Evolutionary conservation across 2,329 filamentous ascomycete genomes (phyloP), one percentile per base, ranked within the genome.

Genomic region (Aspergillus quadricinctus): DNA sequence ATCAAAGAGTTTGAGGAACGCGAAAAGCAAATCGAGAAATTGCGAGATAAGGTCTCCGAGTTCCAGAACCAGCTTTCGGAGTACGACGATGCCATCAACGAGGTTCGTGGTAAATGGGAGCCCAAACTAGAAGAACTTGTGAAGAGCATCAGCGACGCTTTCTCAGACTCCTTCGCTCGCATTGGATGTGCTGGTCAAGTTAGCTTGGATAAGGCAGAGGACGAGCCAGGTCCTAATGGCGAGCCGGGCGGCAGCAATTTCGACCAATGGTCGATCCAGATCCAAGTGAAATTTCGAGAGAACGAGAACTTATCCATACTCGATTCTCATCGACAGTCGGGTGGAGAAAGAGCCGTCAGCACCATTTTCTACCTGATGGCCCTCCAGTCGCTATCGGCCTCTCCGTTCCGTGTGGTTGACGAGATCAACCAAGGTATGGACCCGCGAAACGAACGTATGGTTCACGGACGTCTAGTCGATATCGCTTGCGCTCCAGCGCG

Each of bases 341-440:
- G 94, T 66, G 94, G 94, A 61, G 94, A 99, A 77, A 88, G 94
- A 57, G 91, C 94, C 25, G 93, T 99, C 23, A 96, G 91, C 23
- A 99, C 94, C 14, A 96, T 97, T 69, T 99, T 97, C 81, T 99
- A 95, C 77, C 90, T 99, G 55, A 97, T 99, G 92, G 91, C 94
- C 4, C 83, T 99, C 27, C 94, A 99, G 73, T 90, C 90, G 50
- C 87, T 99, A 67, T 93, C 94, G 17, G 89, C 92, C 67, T 92
- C 92, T 3, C 94, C 94, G 1, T 99, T 99, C 83, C 91, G 94
- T 52, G 93, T 99, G 50, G 94, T 99, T 57, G 94, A 99, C 75
- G 94, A 99, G 78, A 99, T 99, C 81, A 99, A 99, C 71, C 94
- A 99, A 77, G 94, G 94, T 63, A 99, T 99, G 94, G 94, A 99